These are phyloP conservation scores for Chlamydomonas schloesseri DNA, from an alignment of 139 green algal species.

Conservation along the genomic window DNA sequence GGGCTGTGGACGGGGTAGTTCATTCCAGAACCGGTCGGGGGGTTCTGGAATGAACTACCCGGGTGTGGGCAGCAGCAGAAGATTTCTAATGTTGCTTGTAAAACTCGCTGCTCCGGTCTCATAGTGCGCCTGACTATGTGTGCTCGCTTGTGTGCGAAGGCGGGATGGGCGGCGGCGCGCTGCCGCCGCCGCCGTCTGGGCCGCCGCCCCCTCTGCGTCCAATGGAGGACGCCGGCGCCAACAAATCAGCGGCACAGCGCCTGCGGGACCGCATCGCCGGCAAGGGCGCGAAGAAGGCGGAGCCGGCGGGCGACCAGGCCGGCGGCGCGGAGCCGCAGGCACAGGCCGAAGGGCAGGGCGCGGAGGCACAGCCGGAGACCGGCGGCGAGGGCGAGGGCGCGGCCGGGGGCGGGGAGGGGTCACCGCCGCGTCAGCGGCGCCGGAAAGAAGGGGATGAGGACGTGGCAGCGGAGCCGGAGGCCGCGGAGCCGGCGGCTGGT, in stretches of 20 bases:
- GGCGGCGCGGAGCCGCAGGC: conserved; percentile 14
- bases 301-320: conserved; percentile 24
- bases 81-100: too few relatives aligned
- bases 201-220: background rate
- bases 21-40: too few relatives aligned
- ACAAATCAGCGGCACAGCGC: conserved; percentile 78
- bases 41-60: too few relatives aligned
- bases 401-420: conserved; percentile 11
- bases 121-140: too few relatives aligned
- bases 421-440: conserved; percentile 4
- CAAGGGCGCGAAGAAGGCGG: conserved; percentile 4
- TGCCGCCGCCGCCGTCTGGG: conserved; percentile 15
- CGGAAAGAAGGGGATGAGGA: background rate
- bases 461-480: conserved; percentile 8
- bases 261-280: conserved; percentile 65
- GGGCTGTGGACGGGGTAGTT: background rate
- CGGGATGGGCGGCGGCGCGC: background rate
- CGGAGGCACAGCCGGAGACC: background rate
- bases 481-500: conserved; percentile 31
- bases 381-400: background rate
- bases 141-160: background rate
- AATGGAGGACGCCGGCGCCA: conserved; percentile 47
- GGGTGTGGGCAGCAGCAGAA: too few relatives aligned
- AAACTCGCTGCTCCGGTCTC: too few relatives aligned
- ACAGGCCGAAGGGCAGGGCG: too few relatives aligned